phyloP scores from a whole-genome alignment of 2,329 filamentous ascomycete genomes.

The Cercospora brassicicola region DNA sequence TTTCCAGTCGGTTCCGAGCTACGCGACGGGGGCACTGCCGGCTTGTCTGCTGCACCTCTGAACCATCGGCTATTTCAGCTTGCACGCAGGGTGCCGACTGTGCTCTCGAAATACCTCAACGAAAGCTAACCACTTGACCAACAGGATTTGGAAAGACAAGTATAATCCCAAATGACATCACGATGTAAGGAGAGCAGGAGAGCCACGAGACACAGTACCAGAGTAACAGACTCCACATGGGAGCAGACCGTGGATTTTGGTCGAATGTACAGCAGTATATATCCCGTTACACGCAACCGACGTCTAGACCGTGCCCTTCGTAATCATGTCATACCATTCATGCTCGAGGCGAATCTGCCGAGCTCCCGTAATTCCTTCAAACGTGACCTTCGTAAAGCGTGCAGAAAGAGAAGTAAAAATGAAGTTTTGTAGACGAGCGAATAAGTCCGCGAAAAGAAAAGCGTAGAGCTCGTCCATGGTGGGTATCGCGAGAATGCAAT shows the following conservation, averaged over 20 bases:
- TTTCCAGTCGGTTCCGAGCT: conserved; percentile 6
- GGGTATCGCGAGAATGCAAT: conserved; percentile 29
- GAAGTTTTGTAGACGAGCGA: neutral
- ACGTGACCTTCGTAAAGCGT: neutral
- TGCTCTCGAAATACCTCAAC: conserved; percentile 1
- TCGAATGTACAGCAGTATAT: conserved; percentile 11
- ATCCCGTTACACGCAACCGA: conserved; percentile 1
- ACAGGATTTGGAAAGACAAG: conserved; percentile 98
- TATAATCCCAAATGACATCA: conserved; percentile 54
- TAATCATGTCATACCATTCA: conserved; percentile 10
- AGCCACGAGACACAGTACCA: neutral
- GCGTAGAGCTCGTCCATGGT: conserved; percentile 13
- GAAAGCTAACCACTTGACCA: conserved; percentile 3
- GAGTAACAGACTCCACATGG: neutral
- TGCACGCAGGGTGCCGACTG: neutral
- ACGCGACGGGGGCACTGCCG: conserved; percentile 1
- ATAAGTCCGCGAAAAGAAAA: conserved; percentile 4
- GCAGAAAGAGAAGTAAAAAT: neutral
- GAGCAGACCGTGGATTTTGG: neutral
- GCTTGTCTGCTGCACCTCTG: conserved; percentile 1
- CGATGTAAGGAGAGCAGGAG: neutral
- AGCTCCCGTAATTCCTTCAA: neutral
- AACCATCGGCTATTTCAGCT: conserved; percentile 5
- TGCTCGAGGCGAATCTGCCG: conserved; percentile 18
- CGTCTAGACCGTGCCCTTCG: neutral